Base-by-base conservation (phyloP, 2,329 filamentous ascomycete species). In the Phaeosphaeria sp. region DNA sequence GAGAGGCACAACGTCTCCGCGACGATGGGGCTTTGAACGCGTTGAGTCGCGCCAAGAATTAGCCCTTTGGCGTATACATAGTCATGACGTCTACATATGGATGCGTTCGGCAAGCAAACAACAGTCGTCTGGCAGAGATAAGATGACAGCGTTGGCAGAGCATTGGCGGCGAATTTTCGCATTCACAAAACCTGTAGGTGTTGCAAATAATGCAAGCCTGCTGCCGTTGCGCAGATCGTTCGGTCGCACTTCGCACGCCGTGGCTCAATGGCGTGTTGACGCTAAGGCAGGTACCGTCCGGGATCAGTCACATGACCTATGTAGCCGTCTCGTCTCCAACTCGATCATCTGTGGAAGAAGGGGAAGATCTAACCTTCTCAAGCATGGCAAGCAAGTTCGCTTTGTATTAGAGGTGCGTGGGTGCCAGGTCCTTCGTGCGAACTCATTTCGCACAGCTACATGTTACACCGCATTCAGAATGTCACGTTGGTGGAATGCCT, bases 71-170 rank as follows among this genome's bases (percentile, higher is more conserved):
- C 33, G 18, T 56, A 43, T 53, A 52, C 55, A 49, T 50, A 59
- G 60, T 65, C 60, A 61, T 65, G 62, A 65, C 62, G 62, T 65
- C 51, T 53, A 46, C 44, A 46, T 46, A 17, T 49, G 39, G 56
- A 54, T 48, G 46, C 15, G 8, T 51, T 9, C 22, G 21, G 22
- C 27, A 27, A 51, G 30, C 11, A 36, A 13, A 13, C 11, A 13
- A 36, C 30, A 13, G 11, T 3, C 15, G 11, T 36, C 11, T 21
- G 15, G 11, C 30, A 30, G 15, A 6, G 2, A 18, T 6, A 18
- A 20, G 17, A 2, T n/a, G 45, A 8, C 3, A 33, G 45, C 45
- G 20, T 17, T 33, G 25, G 15, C 17, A 27, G 8, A 33, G 25
- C 17, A 11, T 48, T 33, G 17, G 45, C 45, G 6, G 45, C 45